Base-by-base conservation (phyloP, 225 moss, liverwort and hornwort genomes). In the Lunularia cruciata region DNA sequence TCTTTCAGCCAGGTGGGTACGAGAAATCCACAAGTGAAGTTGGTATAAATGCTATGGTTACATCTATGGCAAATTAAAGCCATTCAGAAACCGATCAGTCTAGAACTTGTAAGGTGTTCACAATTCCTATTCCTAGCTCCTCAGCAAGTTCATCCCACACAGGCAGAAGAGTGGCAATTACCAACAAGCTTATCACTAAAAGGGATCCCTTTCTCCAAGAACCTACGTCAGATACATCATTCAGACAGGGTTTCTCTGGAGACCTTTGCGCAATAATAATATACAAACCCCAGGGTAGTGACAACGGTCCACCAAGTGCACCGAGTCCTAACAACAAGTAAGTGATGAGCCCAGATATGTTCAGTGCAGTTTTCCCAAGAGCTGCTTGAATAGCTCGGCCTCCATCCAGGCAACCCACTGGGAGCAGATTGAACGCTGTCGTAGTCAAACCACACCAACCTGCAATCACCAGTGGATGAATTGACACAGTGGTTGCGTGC, bases 361-460 rank as follows among this genome's bases (percentile, higher is more conserved):
- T 96, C 45, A 92, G 47, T 64, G 82, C 84, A 63, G 72, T 72
- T 72, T 90, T 89, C 42, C 95, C 90, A 48, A 90, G 83, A 71
- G 92, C 85, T 52, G 92, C 92, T 82, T 95, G 90, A 80, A 92
- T 92, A 26, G 92, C 87, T 36, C 92, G 83, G 47, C 95, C 92
- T 34, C 95, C 95, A 70, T 96, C 95, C 48, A 96, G 82, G 77
- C 90, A 92, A 51, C 92, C 95, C 40, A 92, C 90, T 19, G 92
- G 95, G 75, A 96, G 88, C 63, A 90, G 83, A 65, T 96, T 96
- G 83, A 92, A 92, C 27, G 92, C 90, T 60, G 88, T 96, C 42
- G 95, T 96, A 30, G 92, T 96, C 79, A 92, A 81, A 26, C 95
- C 92, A 86, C 92, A 96, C 90, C 90, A 96, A 52, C 95, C 90